Base-by-base conservation (phyloP, 495 filamentous ascomycete species). In the Trichocladium uniseriatum region DNA sequence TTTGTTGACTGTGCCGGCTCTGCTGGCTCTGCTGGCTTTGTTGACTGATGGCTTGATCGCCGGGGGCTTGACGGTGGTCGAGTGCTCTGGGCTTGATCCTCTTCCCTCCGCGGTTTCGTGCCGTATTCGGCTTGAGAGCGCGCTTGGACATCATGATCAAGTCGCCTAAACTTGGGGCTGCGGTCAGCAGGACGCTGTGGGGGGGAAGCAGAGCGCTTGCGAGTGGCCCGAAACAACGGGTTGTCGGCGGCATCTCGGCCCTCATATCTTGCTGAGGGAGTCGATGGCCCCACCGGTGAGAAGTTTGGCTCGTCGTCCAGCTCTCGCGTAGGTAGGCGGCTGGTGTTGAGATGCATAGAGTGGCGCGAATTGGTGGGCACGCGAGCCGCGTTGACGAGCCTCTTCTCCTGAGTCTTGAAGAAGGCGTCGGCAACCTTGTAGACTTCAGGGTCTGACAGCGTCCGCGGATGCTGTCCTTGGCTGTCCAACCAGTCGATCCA, bases 401-500 rank as follows among this genome's bases (percentile, higher is more conserved):
- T 38, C 15, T 43, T 50, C 5, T 53, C 39, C 13, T 58, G 52
- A 5, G 35, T 34, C 21, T 46, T 48, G 32, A 54, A 49, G 37
- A 55, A 55, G 22, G 16, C 32, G 1, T 46, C 37, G 15, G 54
- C 41, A 10, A 31, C 19, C 6, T 27, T 36, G 40, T 27, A 35
- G 7, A 51, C 21, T 16, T 40, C 40, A 11, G 37, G 18, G n/a
- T 50, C 43, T 1, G 48, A 35, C 6, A 34, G 24, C n/a, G 24
- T 2, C n/a, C 39, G 24, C 2, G 19, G 14, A 1, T 46, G 38
- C 11, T 28, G 20, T 5, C 11, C 16, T 1, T 11, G 18, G 32
- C 36, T 19, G 31, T 60, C 54, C 5, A 63, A 16, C 35, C 58
- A 56, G 6, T 45, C 52, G 35, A 60, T 63, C 57, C 57, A 63